Percentiles rank a stretch among this genome's conserved stretches.
These are phyloP conservation scores for Ilyonectria destructans DNA, from an alignment of 2,329 filamentous ascomycete genomes.

Conservation along the genomic window DNA sequence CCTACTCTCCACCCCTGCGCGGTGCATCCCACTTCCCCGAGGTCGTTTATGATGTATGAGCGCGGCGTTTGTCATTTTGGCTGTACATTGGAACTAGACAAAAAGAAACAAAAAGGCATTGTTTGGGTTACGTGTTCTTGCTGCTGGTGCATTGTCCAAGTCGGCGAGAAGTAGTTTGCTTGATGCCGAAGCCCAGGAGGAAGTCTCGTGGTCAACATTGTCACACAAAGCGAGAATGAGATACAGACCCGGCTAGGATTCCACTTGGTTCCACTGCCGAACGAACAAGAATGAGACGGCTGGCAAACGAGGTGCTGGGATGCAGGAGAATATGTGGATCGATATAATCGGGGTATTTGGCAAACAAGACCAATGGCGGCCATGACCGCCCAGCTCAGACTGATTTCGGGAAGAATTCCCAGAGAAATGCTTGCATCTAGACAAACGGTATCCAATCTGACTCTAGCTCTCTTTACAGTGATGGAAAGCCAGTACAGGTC, in stretches of 20 bases:
- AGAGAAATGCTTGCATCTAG: neutral
- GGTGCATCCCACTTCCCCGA: conserved; percentile 36
- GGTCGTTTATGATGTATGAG: conserved; percentile 54
- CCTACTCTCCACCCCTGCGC: conserved; percentile 33
- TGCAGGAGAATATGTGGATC: neutral
- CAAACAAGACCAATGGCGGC: neutral
- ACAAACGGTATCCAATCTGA: neutral
- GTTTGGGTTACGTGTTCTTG: conserved; percentile 40
- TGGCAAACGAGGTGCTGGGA: neutral
- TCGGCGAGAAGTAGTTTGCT: conserved; percentile 25
- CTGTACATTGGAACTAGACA: conserved; percentile 51
- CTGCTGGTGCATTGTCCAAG: conserved; percentile 33
- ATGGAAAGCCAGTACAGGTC: too few species aligned
- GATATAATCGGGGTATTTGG: neutral
- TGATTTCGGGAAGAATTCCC: neutral
- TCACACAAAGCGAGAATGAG: neutral
- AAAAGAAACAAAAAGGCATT: conserved; percentile 45
- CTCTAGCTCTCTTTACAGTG: too few species aligned
- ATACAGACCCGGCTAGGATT: neutral
- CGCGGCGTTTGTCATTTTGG: conserved; percentile 56
- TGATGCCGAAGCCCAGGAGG: neutral
- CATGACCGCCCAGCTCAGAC: neutral
- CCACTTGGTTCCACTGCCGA: neutral
- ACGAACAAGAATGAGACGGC: neutral
- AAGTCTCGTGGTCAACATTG: neutral